Evolutionary conservation across 805 yeast genomes (phyloP), one percentile per base, ranked within the genome.

Genomic region (Wickerhamomyces alni): DNA sequence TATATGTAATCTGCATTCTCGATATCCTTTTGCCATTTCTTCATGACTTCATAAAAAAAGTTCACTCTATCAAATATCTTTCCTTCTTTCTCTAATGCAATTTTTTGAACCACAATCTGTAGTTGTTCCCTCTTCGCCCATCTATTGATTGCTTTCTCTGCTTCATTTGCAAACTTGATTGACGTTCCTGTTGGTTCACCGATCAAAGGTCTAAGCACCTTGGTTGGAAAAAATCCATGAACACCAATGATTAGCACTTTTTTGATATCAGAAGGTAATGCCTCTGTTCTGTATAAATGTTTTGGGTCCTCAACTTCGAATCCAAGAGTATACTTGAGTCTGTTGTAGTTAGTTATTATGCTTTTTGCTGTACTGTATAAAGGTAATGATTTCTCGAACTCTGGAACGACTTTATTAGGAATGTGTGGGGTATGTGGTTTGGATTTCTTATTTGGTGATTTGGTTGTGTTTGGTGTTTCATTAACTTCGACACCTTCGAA

Each of bases 101-200:
- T 86, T 53, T 88, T 87, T 54, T 87, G 95, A n/a, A 91, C 75
- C 26, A 74, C 70, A 11, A 79, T 58, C 1, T 64, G 58, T 35
- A 63, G 42, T 19, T 66, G 58, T 30, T 52, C 48, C 34, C 57
- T 56, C 25, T 65, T 48, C 37, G 80, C 84, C 80, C 88, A 91
- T 22, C 81, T 62, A 28, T 76, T 66, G 1, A 93, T 74, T 0
- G 89, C 80, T 41, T 69, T 69, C 47, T 88, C 98, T 0, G 96
- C 97, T 53, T 88, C 97, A 46, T 77, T 80, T 26, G 95, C 87
- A 62, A 91, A 93, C 56, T 83, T 82, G 34, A 82, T 70, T 0
- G 98, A 91, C 0, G 99, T 91, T 0, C 99, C 99, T 17, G 94
- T 93, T 4, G 99, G 99, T 46, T 89, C 88, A 2, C 99, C 99